Base-by-base conservation (phyloP, 2,329 filamentous ascomycete species). In the Diplodia corticola region DNA sequence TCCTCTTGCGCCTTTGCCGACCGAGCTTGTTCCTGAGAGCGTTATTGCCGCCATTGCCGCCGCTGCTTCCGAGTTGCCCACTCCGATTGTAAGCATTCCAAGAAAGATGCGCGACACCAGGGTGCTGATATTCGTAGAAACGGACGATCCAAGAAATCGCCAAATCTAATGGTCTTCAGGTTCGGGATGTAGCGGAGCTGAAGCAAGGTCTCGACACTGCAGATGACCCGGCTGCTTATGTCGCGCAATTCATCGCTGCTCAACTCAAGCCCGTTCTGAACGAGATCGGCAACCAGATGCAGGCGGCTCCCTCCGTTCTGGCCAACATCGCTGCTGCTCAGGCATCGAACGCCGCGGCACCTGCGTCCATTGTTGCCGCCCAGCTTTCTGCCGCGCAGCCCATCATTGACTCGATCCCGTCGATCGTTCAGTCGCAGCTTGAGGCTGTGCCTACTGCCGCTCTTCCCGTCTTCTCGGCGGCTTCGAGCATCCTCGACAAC, bases 201-300 rank as follows among this genome's bases (percentile, higher is more conserved):
- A 46, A 46, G 5, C 12, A 28, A 4, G 50, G 35, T 12, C 37
- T 64, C 6, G 49, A 57, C 3, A 55, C 13, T 30, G 37, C 28
- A 5, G 15, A n/a, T 10, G 51, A 64, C 50, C 63, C 63, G 3
- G 13, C 15, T 9, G 35, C 37, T 17, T 48, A 48, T 26, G 17
- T 64, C 3, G 24, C 50, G 10, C 26, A 64, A n/a, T 48, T 13
- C 10, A 35, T 64, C 26, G 63, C 48, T 46, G 35, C 50, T 13
- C 63, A 64, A 30, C 50, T 50, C 35, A 64, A 55, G 13, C 63
- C 63, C 5, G n/a, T 55, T 6, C 26, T 64, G 13, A 55, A 55
- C 12, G 63, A 55, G 37, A 26, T 64, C 9, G 26, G 26, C 15
- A 64, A 55, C 24, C 63, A 64, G 33, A 5, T 64, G n/a, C 50